Evolutionary conservation across 1,139 yeast species (phyloP), one percentile per base, ranked within the genome.

Genomic region (Sugiyamaella castrensis): DNA sequence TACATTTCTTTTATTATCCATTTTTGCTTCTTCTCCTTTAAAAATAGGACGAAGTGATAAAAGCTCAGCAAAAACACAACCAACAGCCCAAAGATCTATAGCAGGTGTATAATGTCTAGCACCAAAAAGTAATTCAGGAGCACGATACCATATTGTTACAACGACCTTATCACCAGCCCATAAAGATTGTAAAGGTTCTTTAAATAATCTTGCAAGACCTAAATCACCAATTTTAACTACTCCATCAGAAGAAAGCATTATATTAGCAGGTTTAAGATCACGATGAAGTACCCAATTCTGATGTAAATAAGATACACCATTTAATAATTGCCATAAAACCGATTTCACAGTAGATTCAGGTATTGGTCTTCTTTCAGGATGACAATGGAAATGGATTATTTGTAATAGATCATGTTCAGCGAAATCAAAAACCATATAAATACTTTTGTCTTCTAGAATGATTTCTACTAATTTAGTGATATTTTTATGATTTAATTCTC

Each of bases 141-240:
- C 97, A 56, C 98, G 76, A 66, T 92, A 92, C 98, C 98, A 92
- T 53, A 92, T 92, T 0, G 98, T 92, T 8, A 92, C 98, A 47
- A 92, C 98, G 15, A 94, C 97, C 68, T 92, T 92, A 68, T 92
- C 98, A 30, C 98, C 98, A 9, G 94, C 80, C 62, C 87, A 92
- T 27, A 94, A 73, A 39, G 95, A 83, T 63, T 92, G 98, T 36
- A 92, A 67, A 10, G 96, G 95, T 59, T 88, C 87, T 57, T 85
- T 84, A 69, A 91, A 92, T 58, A 87, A 81, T 53, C 98, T 75
- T 0, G 98, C 98, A 37, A 92, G 74, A 1, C 99, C 99, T 59
- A 92, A 75, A 70, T 92, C 98, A 29, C 98, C 99, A 56, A 94
- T 89, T 65, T 92, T 94, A 15, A 92, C 95, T 19, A 82, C 81